Base-by-base conservation (phyloP, 805 yeast genomes). In the Sporopachydermia quercuum region DNA sequence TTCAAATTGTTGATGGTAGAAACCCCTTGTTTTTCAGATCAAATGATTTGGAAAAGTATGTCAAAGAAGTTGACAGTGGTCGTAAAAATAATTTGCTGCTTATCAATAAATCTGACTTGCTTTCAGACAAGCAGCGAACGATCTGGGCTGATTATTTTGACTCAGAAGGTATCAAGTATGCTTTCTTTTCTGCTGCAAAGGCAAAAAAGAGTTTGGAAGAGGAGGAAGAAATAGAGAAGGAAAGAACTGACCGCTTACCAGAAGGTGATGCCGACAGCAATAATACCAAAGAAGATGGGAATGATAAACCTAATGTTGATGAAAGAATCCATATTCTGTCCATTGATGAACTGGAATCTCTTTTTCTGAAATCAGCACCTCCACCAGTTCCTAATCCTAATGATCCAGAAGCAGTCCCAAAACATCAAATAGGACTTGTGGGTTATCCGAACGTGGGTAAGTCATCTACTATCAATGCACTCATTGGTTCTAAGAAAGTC, bases 361-460 rank as follows among this genome's bases (percentile, higher is more conserved):
- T 91, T 16, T 86, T 89, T 56, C 56, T 84, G 50, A 58, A 65
- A 14, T 78, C 73, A 42, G 86, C 96, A 0, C 96, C 96, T n/a
- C 65, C 66, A 42, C 76, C 78, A 6, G 48, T 70, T 35, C 58
- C 69, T 5, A 61, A 66, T 36, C 74, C 77, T 15, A 43, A 45
- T 8, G 65, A 62, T 39, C 71, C 72, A 19, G 81, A 78, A 1
- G 70, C 67, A 46, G 75, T 76, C 14, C 71, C 74, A 27, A 66
- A 78, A 44, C 63, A 83, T 40, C 93, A 86, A 55, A 85, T 91
- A 47, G 99, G 99, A 43, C 68, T 91, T 47, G 98, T 91, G 15
- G 99, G 99, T 23, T 91, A 91, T 57, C 99, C 99, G 34, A 91
- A 89, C 56, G 89, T 80, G 39, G 95, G 95, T 64, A 84, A 84